phyloP scores from a whole-genome alignment of 179 eudicot species.

The Corrigiola litoralis region DNA sequence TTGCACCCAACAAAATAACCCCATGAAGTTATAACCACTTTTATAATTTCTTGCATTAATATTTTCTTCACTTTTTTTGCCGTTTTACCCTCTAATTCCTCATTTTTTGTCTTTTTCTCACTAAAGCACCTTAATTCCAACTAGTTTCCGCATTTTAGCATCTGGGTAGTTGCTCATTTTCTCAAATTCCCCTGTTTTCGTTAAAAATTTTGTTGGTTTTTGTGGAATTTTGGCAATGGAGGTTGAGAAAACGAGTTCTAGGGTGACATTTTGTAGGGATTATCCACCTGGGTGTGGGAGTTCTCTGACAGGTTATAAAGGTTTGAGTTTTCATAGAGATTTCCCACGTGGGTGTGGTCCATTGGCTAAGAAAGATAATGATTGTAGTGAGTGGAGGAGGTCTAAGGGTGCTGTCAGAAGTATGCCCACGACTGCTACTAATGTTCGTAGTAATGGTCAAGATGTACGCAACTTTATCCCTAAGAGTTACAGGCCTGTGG shows the following conservation, averaged over 20 bases:
- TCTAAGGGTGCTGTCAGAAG: not conserved
- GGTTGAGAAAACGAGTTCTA: not conserved
- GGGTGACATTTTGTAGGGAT: constrained; percentile 8
- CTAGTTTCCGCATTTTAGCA: not conserved
- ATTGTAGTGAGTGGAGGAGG: not conserved
- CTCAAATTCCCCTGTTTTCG: not conserved
- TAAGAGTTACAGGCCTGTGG: not conserved
- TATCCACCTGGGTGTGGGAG: constrained; percentile 18
- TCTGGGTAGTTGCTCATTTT: not conserved
- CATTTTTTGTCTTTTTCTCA: not conserved
- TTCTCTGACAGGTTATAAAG: not conserved
- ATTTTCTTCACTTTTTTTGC: no score
- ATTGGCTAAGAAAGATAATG: no score
- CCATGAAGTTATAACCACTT: not conserved
- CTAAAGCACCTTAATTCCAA: not conserved
- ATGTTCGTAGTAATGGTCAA: no score
- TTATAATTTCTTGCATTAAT: no score
- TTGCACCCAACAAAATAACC: not conserved
- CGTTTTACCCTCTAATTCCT: not conserved
- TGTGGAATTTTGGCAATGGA: not conserved
- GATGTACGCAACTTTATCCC: not conserved
- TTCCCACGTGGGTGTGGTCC: constrained; percentile 23
- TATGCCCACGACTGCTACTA: no score
- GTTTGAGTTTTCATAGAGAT: not conserved
- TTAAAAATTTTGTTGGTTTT: not conserved